phyloP scores from a whole-genome alignment of 2,329 filamentous ascomycete species.

The Fusarium protoensiforme region DNA sequence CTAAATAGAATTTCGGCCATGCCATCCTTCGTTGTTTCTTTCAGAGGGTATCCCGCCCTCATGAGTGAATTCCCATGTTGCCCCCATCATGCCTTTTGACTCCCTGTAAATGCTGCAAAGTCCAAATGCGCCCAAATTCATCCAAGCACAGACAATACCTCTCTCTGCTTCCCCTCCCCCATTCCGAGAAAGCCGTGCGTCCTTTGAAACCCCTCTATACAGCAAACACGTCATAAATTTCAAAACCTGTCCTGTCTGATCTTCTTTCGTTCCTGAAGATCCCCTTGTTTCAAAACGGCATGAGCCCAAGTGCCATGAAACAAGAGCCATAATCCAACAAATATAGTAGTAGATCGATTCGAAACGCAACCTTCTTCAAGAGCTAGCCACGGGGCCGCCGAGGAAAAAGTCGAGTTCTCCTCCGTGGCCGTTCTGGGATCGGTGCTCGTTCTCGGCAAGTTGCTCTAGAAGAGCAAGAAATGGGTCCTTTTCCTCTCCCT shows the following conservation, averaged over 20 bases:
- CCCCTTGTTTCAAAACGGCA: neutral
- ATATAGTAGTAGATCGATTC: neutral
- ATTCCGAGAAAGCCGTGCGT: neutral
- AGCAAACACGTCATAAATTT: neutral
- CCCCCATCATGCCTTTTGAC: constrained; percentile 12
- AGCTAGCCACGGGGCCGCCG: constrained; percentile 37
- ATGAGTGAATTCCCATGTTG: constrained; percentile 20
- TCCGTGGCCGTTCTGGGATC: constrained; percentile 68
- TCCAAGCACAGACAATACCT: neutral
- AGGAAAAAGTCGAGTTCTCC: constrained; percentile 85
- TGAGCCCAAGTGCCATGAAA: neutral
- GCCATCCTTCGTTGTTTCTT: constrained; percentile 11
- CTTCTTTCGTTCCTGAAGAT: neutral
- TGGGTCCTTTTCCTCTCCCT: constrained; percentile 78
- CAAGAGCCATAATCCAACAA: neutral
- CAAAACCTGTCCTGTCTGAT: neutral
- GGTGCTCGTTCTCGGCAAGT: constrained; percentile 82
- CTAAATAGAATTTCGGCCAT: neutral
- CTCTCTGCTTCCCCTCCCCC: too few relatives aligned
- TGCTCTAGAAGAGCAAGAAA: constrained; percentile 84
- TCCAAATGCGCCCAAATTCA: constrained; percentile 20
- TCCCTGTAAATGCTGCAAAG: constrained; percentile 35
- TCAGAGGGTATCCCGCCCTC: constrained; percentile 25
- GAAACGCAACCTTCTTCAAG: constrained; percentile 5
- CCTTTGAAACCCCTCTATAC: constrained; percentile 5